Percentiles rank a stretch among this genome's conserved stretches.
phyloP scores from a whole-genome alignment of 2,329 filamentous ascomycete genomes.

The Amphichorda felina region DNA sequence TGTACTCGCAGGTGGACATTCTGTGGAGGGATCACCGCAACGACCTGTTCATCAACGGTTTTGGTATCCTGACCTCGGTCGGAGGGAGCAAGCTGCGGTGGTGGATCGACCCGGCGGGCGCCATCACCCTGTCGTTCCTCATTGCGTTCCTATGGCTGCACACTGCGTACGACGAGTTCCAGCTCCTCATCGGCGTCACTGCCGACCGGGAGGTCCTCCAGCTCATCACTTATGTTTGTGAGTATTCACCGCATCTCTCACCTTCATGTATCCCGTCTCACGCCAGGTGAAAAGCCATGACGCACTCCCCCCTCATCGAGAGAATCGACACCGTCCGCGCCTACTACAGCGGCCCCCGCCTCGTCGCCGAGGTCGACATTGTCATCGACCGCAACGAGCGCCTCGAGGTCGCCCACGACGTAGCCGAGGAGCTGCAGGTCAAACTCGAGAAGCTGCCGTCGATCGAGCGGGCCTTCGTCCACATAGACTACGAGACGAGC shows the following conservation, averaged over 20 bases:
- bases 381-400: conserved; percentile 44
- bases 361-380: conserved; percentile 52
- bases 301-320: conserved; percentile 38
- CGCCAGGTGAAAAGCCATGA: conserved; percentile 41
- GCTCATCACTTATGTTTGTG: conserved; percentile 1
- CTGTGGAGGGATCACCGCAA: conserved; percentile 48
- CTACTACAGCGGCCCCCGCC: conserved; percentile 48
- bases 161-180: conserved; percentile 50
- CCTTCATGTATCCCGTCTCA: conserved; percentile 30
- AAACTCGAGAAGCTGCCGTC: conserved; percentile 38
- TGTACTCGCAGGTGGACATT: conserved; percentile 41
- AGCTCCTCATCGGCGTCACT: conserved; percentile 47
- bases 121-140: conserved; percentile 46
- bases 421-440: conserved; percentile 46
- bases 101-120: conserved; percentile 50
- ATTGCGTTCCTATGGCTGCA: conserved; percentile 50
- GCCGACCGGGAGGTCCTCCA: conserved; percentile 42
- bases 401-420: conserved; percentile 45
- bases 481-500: conserved; percentile 30
- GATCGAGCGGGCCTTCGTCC: conserved; percentile 32
- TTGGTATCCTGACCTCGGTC: conserved; percentile 43
- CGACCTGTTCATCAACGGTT: conserved; percentile 41
- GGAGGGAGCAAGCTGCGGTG: conserved; percentile 39
- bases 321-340: conserved; percentile 48
- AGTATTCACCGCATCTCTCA: not conserved